Evolutionary conservation across 2,329 filamentous ascomycete species (phyloP), one percentile per base, ranked within the genome.

Genomic region (Cladosporium oxysporum): DNA sequence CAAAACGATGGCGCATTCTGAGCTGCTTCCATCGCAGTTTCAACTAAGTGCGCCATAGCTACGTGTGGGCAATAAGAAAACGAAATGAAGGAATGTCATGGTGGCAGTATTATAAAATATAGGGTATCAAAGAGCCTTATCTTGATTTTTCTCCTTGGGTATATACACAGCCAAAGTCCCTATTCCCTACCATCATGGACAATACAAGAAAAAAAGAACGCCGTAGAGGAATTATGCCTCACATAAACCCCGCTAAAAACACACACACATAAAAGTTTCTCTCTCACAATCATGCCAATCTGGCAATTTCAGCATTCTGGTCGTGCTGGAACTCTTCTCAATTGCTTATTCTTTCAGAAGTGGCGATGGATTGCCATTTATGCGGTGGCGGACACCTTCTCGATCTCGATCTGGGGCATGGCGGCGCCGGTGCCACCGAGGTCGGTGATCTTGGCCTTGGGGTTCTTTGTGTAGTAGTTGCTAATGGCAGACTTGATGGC

Each of bases 381-480:
- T 26, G 60, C 60, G 60, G 60, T 63, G 60, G 74, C 71, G 28
- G 73, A 71, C 14, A 87, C 80, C 50, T 83, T 85, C 78, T 88
- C 85, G 23, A 88, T 80, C 72, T 88, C 85, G 67, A 88, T 83
- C 79, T 86, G 86, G 58, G 91, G 88, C 74, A 93, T 84, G 72
- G 88, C 83, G 60, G 88, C 85, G 64, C 83, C 87, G 29, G 90
- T 93, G 71, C 92, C 91, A 64, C 90, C 88, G 12, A 97, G 85
- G 76, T 93, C 88, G 47, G 92, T 96, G 66, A 84, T 76, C 74
- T 87, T 86, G 41, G 88, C 88, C 69, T 90, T 88, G 66, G 92
- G 91, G 82, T 96, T 95, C 85, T 96, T 95, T 76, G 88, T 91
- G 83, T 94, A 92, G 83, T 95, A 96, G 79, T 96, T 92, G 69